Conservation (phyloP, 495 filamentous ascomycete species). For the Aspergillus saccharolyticus region DNA sequence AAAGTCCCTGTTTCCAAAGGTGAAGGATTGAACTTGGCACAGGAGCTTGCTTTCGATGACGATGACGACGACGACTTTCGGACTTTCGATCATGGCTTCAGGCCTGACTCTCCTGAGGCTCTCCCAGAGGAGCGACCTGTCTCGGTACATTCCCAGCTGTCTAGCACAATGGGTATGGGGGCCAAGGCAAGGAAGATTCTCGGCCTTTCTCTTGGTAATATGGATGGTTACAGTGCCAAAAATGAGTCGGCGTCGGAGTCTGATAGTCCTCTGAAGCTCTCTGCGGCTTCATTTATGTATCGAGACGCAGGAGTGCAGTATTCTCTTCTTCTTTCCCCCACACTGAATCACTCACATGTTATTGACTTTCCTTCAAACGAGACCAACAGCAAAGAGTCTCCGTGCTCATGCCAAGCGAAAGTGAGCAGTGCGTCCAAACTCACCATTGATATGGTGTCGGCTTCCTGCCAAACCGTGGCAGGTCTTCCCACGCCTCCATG, state of each 20-base stretch:
- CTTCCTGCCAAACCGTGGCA: conserved; percentile 65
- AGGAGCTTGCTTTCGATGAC: conserved; percentile 82
- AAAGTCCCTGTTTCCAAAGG: conserved; percentile 52
- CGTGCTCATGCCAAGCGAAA: conserved; percentile 17
- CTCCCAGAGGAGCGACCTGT: conserved; percentile 45
- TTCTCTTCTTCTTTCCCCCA: conserved; percentile 74
- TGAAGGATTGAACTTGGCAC: conserved; percentile 73
- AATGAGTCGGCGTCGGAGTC: conserved; percentile 18
- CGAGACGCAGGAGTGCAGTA: conserved; percentile 74
- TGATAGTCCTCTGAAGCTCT: conserved; percentile 12
- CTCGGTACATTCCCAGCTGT: conserved; percentile 40
- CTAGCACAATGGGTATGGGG: conserved; percentile 33
- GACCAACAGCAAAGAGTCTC: not conserved
- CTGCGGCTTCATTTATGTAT: conserved; percentile 39
- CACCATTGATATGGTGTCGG: conserved; percentile 58
- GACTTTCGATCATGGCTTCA: conserved; percentile 30
- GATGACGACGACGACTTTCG: conserved; percentile 67
- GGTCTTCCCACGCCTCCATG: conserved; percentile 63
- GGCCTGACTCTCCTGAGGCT: conserved; percentile 31
- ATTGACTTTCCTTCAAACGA: not conserved
- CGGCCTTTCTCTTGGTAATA: conserved; percentile 36
- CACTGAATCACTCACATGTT: conserved; percentile 24
- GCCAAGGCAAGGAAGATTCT: conserved; percentile 48
- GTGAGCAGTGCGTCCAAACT: conserved; percentile 29
- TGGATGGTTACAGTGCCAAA: conserved; percentile 21